Evolutionary conservation across 176 grass and related monocot species (phyloP), one percentile per base, ranked within the genome.

Genomic region (Olyra latifolia): DNA sequence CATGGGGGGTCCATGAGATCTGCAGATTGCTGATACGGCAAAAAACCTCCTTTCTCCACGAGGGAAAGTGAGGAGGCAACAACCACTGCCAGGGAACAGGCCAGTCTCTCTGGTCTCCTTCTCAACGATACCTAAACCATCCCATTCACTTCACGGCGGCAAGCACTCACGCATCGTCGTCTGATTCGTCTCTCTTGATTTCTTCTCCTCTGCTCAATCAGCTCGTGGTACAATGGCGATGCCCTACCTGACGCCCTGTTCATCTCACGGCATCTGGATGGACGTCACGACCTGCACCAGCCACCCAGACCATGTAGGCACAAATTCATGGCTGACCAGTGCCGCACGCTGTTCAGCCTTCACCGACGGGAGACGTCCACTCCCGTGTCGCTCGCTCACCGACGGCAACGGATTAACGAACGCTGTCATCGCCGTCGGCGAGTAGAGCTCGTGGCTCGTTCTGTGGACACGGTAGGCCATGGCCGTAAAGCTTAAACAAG

Each of bases 51-150:
- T 35, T 66, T 56, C 60, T 83, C 29, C 63, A 73, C 81, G 52
- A 49, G 69, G 35, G 87, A 89, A 47, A 89, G 76, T n/a, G 76
- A 89, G 71, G 54, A 75, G 62, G 87, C 82, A 85, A 89, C 87
- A 71, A 53, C 69, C 40, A 35, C 32, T 35, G 32, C 32, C 32
- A 2, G 32, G 29, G 10, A n/a, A 66, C 69, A 44, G 60, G 14
- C 25, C 84, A 53, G 45, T 24, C 35, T 7, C 8, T 19, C 25
- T 3, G 25, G 32, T 35, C 32, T 35, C 32, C 86, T 44, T 29
- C 45, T 8, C 45, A 6, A 16, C 66, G 80, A 83, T 79, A 66
- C 80, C 35, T 77, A 35, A 80, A 44, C 75, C 75, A 24, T 88
- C 86, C 41, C 35, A 6, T 66, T 80, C 62, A 24, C 32, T 35